Evolutionary conservation across 1,284 basidiomycete genomes (phyloP), one percentile per base, ranked within the genome.

Genomic region (Trichosporon ovoides): DNA sequence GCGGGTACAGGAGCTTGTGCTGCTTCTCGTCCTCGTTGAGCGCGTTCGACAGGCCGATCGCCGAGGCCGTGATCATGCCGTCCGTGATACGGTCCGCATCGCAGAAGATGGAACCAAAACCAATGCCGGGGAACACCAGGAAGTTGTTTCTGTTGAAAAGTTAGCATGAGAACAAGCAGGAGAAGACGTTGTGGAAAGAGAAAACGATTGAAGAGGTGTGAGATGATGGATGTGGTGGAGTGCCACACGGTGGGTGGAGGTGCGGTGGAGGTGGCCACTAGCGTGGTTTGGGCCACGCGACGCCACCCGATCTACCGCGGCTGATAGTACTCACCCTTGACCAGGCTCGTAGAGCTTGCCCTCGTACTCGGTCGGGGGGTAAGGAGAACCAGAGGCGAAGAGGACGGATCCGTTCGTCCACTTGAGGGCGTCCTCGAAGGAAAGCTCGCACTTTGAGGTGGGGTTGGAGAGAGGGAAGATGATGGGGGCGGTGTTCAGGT

Each of bases 381-480:
- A 97, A 1, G 93, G 93, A 43, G 89, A 92, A 2, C 93, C 94
- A 36, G 86, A 87, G 1, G 94, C 93, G 73, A 95, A 97, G 60
- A 97, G 83, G 24, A 89, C 80, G 5, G 63, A 66, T 19, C 80
- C 80, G 58, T 81, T 68, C 16, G 81, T 83, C 78, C 87, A 85
- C 56, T 83, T 79, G 57, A 96, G 84, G 1, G 92, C 91, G 65
- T 94, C 88, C 59, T 87, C 80, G 76, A 92, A 96, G 33, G 79
- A 66, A 6, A 76, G 65, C 73, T 91, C 89, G 37, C 88, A 89
- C 58, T 92, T 84, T 51, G 83, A 81, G 50, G 90, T 87, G 31
- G 94, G 94, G 80, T 97, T 98, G 35, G 89, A 92, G n/a, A 97
- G 85, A 51, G 94, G 91, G 83, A 97, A 96, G 75, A 97, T 86